phyloP scores from a whole-genome alignment of 2,329 filamentous ascomycete genomes.

The Coniochaeta prunicola region DNA sequence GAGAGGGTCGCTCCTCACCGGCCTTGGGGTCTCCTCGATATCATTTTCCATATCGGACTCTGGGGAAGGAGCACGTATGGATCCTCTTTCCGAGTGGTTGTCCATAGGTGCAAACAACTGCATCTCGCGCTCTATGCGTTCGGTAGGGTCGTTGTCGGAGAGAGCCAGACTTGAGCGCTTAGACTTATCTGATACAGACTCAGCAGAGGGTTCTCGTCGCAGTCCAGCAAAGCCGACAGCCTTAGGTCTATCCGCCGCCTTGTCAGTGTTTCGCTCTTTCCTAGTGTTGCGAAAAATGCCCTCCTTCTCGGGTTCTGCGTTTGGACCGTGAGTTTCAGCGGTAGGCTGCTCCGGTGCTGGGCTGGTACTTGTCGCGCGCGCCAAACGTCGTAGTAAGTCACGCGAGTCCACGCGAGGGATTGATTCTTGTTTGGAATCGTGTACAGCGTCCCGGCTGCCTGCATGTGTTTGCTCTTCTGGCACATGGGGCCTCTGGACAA shows the following conservation, averaged over 20 bases:
- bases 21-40: conserved; percentile 36
- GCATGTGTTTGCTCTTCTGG: not conserved
- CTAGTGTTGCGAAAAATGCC: not conserved
- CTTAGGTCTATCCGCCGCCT: conserved; percentile 16
- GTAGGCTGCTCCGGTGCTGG: conserved; percentile 23
- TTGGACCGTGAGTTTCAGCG: not conserved
- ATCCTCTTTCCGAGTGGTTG: conserved; percentile 49
- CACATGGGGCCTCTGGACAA: not conserved
- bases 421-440: conserved; percentile 5
- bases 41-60: conserved; percentile 24
- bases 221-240: conserved; percentile 41
- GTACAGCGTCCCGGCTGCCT: not conserved
- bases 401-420: conserved; percentile 31
- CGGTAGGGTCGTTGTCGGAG: conserved; percentile 47
- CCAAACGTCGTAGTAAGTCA: conserved; percentile 42
- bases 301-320: conserved; percentile 4
- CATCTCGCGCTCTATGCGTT: conserved; percentile 49
- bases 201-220: conserved; percentile 33
- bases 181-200: conserved; percentile 40
- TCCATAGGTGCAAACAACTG: conserved; percentile 48
- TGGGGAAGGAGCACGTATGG: conserved; percentile 40
- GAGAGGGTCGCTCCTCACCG: conserved; percentile 34
- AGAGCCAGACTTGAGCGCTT: conserved; percentile 39
- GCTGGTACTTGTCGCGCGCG: conserved; percentile 38
- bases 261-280: conserved; percentile 8